These are phyloP conservation scores for Hortaea werneckii DNA, from an alignment of 2,329 filamentous ascomycete species.

Conservation along the genomic window DNA sequence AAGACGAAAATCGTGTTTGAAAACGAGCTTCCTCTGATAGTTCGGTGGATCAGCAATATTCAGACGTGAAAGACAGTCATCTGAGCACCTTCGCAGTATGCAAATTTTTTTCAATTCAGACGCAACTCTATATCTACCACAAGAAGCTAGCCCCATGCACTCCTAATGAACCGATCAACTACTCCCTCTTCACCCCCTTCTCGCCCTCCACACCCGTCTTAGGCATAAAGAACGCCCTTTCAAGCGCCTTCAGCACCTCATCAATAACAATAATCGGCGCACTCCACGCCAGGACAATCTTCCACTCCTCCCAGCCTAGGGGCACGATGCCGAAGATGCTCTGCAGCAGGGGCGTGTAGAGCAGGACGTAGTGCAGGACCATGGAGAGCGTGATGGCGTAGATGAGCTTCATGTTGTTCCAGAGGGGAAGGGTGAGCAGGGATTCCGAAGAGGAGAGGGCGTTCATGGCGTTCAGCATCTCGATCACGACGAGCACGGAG, in stretches of 20 bases:
- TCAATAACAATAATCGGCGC: conserved; percentile 90
- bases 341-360: conserved; percentile 87
- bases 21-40: no score
- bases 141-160: no score
- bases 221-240: conserved; percentile 38
- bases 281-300: conserved; percentile 80
- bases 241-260: conserved; percentile 68
- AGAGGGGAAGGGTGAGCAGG: conserved; percentile 84
- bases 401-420: conserved; percentile 97
- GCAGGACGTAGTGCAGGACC: conserved; percentile 84
- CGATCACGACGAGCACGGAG: conserved; percentile 86
- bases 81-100: no score
- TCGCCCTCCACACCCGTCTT: conserved; percentile 10
- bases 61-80: no score
- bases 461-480: conserved; percentile 99
- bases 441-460: conserved; percentile 92
- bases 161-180: no score
- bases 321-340: conserved; percentile 83
- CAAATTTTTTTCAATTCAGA: no score
- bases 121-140: no score
- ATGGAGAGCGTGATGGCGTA: conserved; percentile 90
- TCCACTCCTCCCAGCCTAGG: conserved; percentile 78
- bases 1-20: no score
- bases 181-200: conserved; percentile 14
- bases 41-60: no score